phyloP scores from a whole-genome alignment of 768 basidiomycete species.

The Thelephora aurantiotincta region DNA sequence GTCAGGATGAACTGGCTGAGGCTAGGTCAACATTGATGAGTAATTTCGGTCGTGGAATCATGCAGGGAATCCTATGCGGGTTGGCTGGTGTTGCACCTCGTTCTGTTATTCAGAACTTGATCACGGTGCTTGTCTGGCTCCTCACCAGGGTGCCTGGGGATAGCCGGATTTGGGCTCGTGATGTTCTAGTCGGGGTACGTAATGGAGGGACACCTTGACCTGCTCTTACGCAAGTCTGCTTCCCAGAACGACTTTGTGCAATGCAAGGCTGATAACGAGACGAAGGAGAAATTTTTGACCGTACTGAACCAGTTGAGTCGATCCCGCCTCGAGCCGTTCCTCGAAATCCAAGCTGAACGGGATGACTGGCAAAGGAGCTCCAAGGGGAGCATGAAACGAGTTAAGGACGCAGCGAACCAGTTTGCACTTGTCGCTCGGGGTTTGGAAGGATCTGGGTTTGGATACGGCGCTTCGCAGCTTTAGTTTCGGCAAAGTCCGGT shows the following conservation, averaged over 20 bases:
- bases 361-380: slow-evolving; percentile 18
- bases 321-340: neutral
- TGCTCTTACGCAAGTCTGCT: neutral
- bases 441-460: slow-evolving; percentile 74
- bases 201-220: neutral
- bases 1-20: slow-evolving; percentile 44
- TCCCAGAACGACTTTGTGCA: slow-evolving; percentile 57
- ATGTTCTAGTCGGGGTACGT: slow-evolving; percentile 51
- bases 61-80: slow-evolving; percentile 61
- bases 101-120: slow-evolving; percentile 70
- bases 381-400: slow-evolving; percentile 57
- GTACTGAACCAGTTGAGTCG: slow-evolving; percentile 45
- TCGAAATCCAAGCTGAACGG: neutral
- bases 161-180: slow-evolving; percentile 56
- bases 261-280: slow-evolving; percentile 57
- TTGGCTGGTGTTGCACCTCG: slow-evolving; percentile 79
- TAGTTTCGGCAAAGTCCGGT: too few species aligned
- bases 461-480: slow-evolving; percentile 37
- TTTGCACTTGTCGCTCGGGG: slow-evolving; percentile 79
- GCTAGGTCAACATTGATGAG: slow-evolving; percentile 37
- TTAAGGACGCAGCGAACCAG: slow-evolving; percentile 74
- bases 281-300: slow-evolving; percentile 69
- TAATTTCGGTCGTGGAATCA: slow-evolving; percentile 47
- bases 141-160: slow-evolving; percentile 40
- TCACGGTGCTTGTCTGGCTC: slow-evolving; percentile 64